Percentiles rank a stretch among this genome's conserved stretches.
Conservation (phyloP, 768 basidiomycete genomes). For the Lentinula boryana region DNA sequence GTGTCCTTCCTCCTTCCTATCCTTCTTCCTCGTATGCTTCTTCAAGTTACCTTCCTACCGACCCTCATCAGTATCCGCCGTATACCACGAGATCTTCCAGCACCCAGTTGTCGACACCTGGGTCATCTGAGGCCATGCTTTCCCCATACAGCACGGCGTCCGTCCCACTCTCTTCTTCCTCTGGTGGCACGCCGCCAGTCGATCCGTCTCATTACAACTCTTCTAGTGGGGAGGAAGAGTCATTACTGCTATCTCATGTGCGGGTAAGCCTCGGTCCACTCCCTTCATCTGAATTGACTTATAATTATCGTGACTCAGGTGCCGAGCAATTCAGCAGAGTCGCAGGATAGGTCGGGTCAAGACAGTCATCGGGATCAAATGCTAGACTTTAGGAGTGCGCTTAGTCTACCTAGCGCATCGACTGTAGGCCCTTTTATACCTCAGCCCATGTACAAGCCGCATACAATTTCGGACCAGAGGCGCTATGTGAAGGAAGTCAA, state of each 20-base stretch:
- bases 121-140: constrained; percentile 11
- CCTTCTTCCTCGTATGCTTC: neutral
- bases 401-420: constrained; percentile 27
- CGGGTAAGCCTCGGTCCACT: neutral
- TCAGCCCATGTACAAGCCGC: constrained; percentile 68
- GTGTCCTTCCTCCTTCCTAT: neutral
- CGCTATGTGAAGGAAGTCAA: constrained; percentile 71
- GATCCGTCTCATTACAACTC: constrained; percentile 11
- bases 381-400: constrained; percentile 36
- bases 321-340: neutral
- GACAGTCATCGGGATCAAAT: constrained; percentile 26
- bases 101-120: constrained; percentile 7
- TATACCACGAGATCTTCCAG: neutral
- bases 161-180: constrained; percentile 7
- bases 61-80: neutral
- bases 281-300: neutral
- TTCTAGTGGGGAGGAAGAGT: neutral
- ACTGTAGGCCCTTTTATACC: constrained; percentile 51
- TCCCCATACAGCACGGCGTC: constrained; percentile 7
- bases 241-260: neutral
- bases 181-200: constrained; percentile 12
- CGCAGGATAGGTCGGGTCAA: neutral
- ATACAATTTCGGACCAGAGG: constrained; percentile 69
- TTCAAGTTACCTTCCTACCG: neutral
- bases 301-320: neutral